Base-by-base conservation (phyloP, 2,329 filamentous ascomycete genomes). In the Kalaharituber pfeilii region DNA sequence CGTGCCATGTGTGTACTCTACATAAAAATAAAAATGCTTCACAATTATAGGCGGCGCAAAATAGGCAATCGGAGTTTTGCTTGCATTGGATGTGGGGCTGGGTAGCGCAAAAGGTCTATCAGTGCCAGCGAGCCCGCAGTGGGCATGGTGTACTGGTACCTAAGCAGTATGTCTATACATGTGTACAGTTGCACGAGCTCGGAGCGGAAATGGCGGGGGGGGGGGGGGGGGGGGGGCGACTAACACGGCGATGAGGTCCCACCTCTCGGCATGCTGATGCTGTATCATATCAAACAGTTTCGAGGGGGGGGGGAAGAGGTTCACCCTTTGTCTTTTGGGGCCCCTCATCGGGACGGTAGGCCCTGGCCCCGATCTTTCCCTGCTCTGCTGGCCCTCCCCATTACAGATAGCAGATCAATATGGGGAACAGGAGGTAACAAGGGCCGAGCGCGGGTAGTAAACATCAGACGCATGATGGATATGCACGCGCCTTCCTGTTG, bases 401-500 rank as follows among this genome's bases (percentile, higher is more conserved):
- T 47, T 47, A 20, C 42, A 47, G 42, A 47, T 13, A 47, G 42
- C 42, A 47, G 42, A 47, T 47, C 42, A 39, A 18, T 39, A 39
- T 39, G 42, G 42, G 42, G 42, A 47, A 36, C n/a, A 36, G 22
- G n/a, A 25, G 15, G 42, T 47, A 47, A 11, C 24, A 47, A 47
- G 42, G 42, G 24, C 42, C 42, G 42, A 47, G 42, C 42, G 24
- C 42, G 18, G 42, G 42, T 47, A 47, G 42, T 47, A 47, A 56
- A 59, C 53, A 59, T 59, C 57, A 59, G 57, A 57, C 57, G 54
- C 51, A 47, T 47, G 42, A 22, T 47, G 42, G n/a, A 25, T 45
- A 57, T 57, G 57, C 55, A 59, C 57, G 55, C 53, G 53, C 57
- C 57, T 57, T n/a, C 56, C 55, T 57, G 57, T 57, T 57, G 55